Evolutionary conservation across 768 basidiomycete genomes (phyloP).

Genomic region (Bullera alba): DNA sequence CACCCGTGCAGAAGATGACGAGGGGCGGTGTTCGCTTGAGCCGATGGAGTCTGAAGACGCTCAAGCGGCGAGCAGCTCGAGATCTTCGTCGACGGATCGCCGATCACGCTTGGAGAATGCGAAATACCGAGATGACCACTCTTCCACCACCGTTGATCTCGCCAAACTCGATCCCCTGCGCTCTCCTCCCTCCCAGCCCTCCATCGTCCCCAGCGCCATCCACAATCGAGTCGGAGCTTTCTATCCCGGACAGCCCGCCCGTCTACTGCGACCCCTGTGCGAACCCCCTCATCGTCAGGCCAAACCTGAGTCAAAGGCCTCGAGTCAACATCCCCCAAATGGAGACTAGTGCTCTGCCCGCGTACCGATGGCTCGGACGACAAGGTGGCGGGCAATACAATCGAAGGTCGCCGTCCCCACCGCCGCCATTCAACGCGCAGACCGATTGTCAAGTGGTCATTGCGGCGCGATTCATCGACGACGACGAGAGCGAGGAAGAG

Average conservation of each 20-base stretch:
- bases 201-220: not conserved
- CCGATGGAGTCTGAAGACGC: not conserved
- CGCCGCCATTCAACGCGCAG: conserved; percentile 33
- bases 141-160: too few relatives aligned
- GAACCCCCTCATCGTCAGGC: not conserved
- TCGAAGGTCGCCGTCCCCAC: conserved; percentile 27
- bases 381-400: not conserved
- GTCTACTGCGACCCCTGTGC: not conserved
- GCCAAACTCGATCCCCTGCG: too few relatives aligned
- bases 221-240: not conserved
- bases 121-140: not conserved
- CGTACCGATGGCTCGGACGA: not conserved
- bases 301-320: not conserved
- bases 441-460: conserved; percentile 30
- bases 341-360: too few relatives aligned
- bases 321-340: too few relatives aligned
- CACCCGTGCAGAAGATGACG: not conserved
- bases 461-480: conserved; percentile 21
- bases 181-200: not conserved
- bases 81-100: not conserved
- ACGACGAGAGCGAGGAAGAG: conserved; percentile 13
- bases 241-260: not conserved
- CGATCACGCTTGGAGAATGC: not conserved
- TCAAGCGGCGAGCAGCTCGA: not conserved
- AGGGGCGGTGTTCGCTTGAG: not conserved